Evolutionary conservation across 2,329 filamentous ascomycete genomes (phyloP), one percentile per base, ranked within the genome.

Genomic region (Fusarium continuum): DNA sequence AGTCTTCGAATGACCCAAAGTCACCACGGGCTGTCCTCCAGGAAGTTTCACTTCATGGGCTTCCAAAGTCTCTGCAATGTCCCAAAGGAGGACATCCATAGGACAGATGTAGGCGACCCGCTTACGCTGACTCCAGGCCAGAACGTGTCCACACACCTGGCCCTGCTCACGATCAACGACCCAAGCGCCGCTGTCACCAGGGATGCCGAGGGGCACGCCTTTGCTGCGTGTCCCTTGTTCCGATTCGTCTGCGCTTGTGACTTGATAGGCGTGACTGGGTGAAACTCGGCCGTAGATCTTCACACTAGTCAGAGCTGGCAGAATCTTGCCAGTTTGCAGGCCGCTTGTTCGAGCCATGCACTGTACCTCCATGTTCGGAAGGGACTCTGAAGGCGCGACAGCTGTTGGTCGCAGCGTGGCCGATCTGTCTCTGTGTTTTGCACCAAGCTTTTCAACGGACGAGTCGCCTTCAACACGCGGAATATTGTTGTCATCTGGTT

Each of bases 111-210:
- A 98, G 0, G 93, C 93, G 6, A 92, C 88, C 35, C 87, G 87
- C 72, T 91, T 94, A 60, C 88, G 87, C 62, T 88, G 85, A 67
- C 90, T 94, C 88, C 91, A 96, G 0, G 94, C 94, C 11, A 98
- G 82, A 0, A 98, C 91, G 70, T 97, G 94, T 0, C 94, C 94
- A 68, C 92, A 95, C 4, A 97, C 87, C 31, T 88, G 85, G 2
- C 92, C 92, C n/a, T 88, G 83, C 6, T 84, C 83, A 54, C 91
- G 89, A 68, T 94, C 91, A 14, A 97, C 88, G 5, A 98, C 87
- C 94, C 94, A 98, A 1, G 94, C 94, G 5, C 94, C 94, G 7
- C 90, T 94, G 74, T 98, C 94, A 16, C 94, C 94, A 3, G 93
- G 93, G 11, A 95, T 87, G 3, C 87, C 87, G 22, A 89, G 80